A percentile compares a stretch with the other conserved stretches of the same genome.
Conservation (phyloP, 73 alveolate genomes). For the Tetrahymena malaccensis region DNA sequence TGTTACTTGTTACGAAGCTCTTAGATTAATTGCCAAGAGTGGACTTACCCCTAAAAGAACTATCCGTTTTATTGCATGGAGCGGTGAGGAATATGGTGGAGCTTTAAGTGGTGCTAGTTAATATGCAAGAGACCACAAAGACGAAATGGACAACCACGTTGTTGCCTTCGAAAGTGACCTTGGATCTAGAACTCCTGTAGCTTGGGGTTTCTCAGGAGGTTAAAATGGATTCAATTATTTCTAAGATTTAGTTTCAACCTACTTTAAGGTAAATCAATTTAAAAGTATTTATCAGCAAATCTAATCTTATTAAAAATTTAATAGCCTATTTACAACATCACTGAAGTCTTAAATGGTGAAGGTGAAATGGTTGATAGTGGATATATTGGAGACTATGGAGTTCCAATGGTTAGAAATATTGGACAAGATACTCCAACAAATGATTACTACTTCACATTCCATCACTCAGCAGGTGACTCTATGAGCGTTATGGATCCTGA, state of each 20-base stretch:
- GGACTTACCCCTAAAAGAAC: slow-evolving; percentile 30
- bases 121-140: slow-evolving; percentile 4
- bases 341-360: neutral
- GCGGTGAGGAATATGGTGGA: slow-evolving; percentile 45
- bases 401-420: slow-evolving; percentile 35
- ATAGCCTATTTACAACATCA: neutral
- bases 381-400: slow-evolving; percentile 28
- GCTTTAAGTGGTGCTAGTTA: slow-evolving; percentile 26
- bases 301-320: neutral
- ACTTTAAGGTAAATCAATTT: neutral
- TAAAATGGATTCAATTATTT: neutral
- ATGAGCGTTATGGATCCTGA: slow-evolving; percentile 27
- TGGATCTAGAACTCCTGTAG: slow-evolving; percentile 20
- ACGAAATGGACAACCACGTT: slow-evolving; percentile 17
- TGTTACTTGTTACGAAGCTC: slow-evolving; percentile 19
- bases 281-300: neutral
- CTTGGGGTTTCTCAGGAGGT: slow-evolving; percentile 29
- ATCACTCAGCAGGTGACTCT: slow-evolving; percentile 36
- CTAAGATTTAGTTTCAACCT: neutral
- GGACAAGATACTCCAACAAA: slow-evolving; percentile 11
- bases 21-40: neutral
- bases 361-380: slow-evolving; percentile 28
- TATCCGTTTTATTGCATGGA: slow-evolving; percentile 42
- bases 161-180: slow-evolving; percentile 28
- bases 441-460: slow-evolving; percentile 28